Evolutionary conservation across 257 asterid genomes (phyloP), one percentile per base, ranked within the genome.

Genomic region (Nicotiana undulata): DNA sequence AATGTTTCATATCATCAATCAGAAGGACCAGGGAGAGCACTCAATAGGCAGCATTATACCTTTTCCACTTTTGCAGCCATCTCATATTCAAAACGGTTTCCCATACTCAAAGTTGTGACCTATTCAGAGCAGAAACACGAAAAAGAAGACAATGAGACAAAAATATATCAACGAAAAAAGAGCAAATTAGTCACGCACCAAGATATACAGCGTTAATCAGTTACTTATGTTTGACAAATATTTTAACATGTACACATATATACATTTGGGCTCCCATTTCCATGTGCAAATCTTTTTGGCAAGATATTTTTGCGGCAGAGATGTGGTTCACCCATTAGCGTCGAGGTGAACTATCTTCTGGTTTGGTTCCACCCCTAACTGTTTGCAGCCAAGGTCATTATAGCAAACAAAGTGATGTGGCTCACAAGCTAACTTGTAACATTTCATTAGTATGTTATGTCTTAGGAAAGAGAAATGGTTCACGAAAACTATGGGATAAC

Each of bases 31-130:
- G 6, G 61, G 52, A 81, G 29, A 49, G 80, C 51, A 84, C 63
- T 60, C 65, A 72, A 29, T 77, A 79, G 77, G 70, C 46, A 44
- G 81, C 87, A 53, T 87, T 32, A 58, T 79, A 93, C 99, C 84
- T 89, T 90, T 83, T 95, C 97, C 87, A 95, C 97, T 89, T 93
- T 93, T 81, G 94, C 92, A 74, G 98, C 98, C 92, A 93, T 91
- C 87, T 95, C 97, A 82, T 82, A 83, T 82, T 92, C 94, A 56
- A 87, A 87, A 84, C 84, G 89, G 89, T 95, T 93, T 75, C 99
- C 99, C 97, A 95, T 93, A 87, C 97, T 92, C 93, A 95, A 66
- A 84, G 89, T 81, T 72, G 93, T 88, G 76, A 22, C 94, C 99
- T 95, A 89, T 58, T 81, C 37, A 63, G 83, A 75, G 22, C 29